Base-by-base conservation (phyloP, 2,329 filamentous ascomycete species). In the Penicillium sp. region DNA sequence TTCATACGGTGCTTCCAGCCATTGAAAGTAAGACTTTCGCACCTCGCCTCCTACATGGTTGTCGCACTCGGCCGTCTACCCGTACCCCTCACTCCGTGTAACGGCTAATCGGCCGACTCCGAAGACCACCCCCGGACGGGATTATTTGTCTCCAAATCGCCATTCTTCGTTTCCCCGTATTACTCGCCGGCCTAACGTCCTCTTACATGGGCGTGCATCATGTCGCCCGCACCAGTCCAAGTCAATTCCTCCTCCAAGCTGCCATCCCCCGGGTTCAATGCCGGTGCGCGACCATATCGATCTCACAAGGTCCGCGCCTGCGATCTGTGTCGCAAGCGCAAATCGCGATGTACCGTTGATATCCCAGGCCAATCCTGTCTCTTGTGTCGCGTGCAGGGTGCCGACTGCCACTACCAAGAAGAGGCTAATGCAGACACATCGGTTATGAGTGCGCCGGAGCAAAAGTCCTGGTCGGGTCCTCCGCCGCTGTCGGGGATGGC, bases 281-380 rank as follows among this genome's bases (percentile, higher is more conserved):
- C 74, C 44, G 74, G 74, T 14, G 69, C 76, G 47, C 77, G 84
- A 43, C 84, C 84, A 3, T 86, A 86, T 64, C 76, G 84, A 55
- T 86, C 84, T 7, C 84, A 86, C 70, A 79, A 84, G 56, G 79
- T 81, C 38, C 83, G 84, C 47, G 84, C 84, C 8, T 87, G 85
- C 70, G 72, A 83, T 49, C 73, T 83, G 13, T 87, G 85, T 64
- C 78, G 85, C 49, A 80, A 80, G 56, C 79, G 85, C 56, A 86
- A 86, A 67, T 84, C 83, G 2, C 77, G 85, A 59, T 87, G 85
- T 65, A 84, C 83, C 16, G 79, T 83, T 27, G 83, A 85, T 61
- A 71, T 80, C 13, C 76, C 78, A 4, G 77, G 80, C 2, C 72
- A 79, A 48, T 76, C 77, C 7, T 87, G 84, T 61, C 69, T 85